phyloP scores from a whole-genome alignment of 2,329 filamentous ascomycete genomes.

The Pseudomassariella vexata region DNA sequence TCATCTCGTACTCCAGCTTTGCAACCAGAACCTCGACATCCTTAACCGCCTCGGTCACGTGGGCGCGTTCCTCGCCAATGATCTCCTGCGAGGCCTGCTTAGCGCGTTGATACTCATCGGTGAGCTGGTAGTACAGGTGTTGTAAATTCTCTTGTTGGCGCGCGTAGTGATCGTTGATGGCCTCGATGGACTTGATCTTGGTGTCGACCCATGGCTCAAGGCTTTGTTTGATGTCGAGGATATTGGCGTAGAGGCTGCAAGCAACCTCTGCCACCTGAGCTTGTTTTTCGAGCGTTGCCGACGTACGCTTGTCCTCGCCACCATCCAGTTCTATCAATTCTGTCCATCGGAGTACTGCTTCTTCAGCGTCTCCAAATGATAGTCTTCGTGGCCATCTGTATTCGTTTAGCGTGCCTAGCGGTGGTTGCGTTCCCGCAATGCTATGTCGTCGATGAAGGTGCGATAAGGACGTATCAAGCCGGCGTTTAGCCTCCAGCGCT shows the following conservation, averaged over 20 bases:
- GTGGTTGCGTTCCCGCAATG: constrained; percentile 30
- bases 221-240: constrained; percentile 44
- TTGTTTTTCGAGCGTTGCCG: constrained; percentile 9
- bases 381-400: constrained; percentile 64
- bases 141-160: constrained; percentile 62
- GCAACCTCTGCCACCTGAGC: constrained; percentile 44
- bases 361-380: constrained; percentile 70
- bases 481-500: constrained; percentile 42
- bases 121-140: constrained; percentile 60
- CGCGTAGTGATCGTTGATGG: constrained; percentile 56
- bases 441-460: constrained; percentile 60
- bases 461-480: constrained; percentile 34
- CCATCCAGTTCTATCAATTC: constrained; percentile 39
- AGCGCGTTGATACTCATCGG: constrained; percentile 64
- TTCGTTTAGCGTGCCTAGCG: constrained; percentile 39
- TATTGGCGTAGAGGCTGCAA: constrained; percentile 44
- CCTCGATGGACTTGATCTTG: constrained; percentile 50
- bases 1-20: constrained; percentile 88
- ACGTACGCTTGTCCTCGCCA: constrained; percentile 26
- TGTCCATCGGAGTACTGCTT: constrained; percentile 65
- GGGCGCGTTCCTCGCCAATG: constrained; percentile 61
- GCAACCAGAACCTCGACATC: constrained; percentile 77
- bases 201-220: constrained; percentile 56
- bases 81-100: constrained; percentile 63
- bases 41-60: constrained; percentile 65